These are phyloP conservation scores for Musa troglodytarum DNA, from an alignment of 176 grass and related monocot genomes.

Conservation along the genomic window DNA sequence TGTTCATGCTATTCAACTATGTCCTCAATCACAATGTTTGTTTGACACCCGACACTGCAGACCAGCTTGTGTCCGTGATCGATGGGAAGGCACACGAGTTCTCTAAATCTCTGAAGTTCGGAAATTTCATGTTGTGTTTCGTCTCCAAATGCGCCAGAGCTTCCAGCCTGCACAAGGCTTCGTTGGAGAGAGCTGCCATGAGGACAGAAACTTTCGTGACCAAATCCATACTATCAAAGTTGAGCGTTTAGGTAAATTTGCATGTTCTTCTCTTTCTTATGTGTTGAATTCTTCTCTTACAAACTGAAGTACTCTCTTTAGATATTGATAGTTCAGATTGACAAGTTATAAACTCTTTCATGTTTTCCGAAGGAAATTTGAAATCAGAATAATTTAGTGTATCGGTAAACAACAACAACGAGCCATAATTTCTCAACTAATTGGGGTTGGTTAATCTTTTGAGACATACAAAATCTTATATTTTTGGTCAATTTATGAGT, in stretches of 20 bases:
- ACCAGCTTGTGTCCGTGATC: slow-evolving; percentile 41
- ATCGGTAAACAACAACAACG: no score
- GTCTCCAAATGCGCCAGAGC: slow-evolving; percentile 38
- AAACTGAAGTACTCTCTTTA: no score
- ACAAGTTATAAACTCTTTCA: no score
- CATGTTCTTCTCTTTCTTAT: no score
- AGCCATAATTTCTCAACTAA: no score
- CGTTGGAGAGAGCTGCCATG: slow-evolving; percentile 47
- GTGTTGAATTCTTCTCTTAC: no score
- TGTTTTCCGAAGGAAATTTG: no score
- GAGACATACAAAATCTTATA: no score
- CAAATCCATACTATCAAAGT: slow-evolving; percentile 66
- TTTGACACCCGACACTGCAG: slow-evolving; percentile 43
- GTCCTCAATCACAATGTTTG: slow-evolving; percentile 62
- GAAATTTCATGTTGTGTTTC: slow-evolving; percentile 61
- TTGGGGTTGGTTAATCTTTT: no score
- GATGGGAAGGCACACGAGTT: slow-evolving; percentile 44
- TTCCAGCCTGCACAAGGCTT: slow-evolving; percentile 36
- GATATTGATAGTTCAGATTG: no score
- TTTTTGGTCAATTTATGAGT: no score
- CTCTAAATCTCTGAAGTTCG: slow-evolving; percentile 59
- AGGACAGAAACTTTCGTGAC: slow-evolving; percentile 63
- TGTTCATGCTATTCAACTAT: slow-evolving; percentile 57
- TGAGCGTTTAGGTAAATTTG: background rate
- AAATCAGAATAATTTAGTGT: no score